Conservation (phyloP, 1,284 basidiomycete genomes). For the Cutaneotrichosporon sp. region DNA sequence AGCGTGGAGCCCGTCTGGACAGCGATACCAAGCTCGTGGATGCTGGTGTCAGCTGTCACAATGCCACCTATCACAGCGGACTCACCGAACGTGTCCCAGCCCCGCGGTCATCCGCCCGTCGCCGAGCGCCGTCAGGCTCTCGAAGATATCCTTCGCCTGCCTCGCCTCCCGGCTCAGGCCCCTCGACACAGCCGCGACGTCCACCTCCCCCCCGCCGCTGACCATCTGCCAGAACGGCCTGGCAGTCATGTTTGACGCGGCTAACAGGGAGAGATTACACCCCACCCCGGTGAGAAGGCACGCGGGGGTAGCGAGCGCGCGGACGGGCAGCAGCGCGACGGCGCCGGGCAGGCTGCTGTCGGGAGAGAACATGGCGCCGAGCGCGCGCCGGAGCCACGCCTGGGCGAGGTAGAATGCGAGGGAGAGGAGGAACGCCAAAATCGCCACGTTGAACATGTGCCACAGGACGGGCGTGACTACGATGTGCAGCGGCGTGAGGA, state of each 20-base stretch:
- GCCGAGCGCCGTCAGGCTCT: slow-evolving; percentile 40
- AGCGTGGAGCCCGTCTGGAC: slow-evolving; percentile 40
- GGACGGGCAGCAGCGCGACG: slow-evolving; percentile 24
- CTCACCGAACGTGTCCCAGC: slow-evolving; percentile 44
- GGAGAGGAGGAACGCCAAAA: slow-evolving; percentile 20
- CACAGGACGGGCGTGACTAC: slow-evolving; percentile 27
- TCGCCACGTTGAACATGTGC: slow-evolving; percentile 31
- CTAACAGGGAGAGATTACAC: slow-evolving; percentile 31
- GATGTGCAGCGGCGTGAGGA: slow-evolving; percentile 27
- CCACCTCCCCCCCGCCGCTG: slow-evolving; percentile 16
- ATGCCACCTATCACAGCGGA: background rate
- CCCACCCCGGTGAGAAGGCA: slow-evolving; percentile 34
- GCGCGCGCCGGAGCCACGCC: slow-evolving; percentile 9
- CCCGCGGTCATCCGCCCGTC: slow-evolving; percentile 38
- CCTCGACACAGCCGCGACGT: slow-evolving; percentile 39
- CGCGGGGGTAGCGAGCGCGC: slow-evolving; percentile 37
- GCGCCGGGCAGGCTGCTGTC: background rate
- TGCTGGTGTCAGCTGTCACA: slow-evolving; percentile 30
- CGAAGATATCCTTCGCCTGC: slow-evolving; percentile 45
- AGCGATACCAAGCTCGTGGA: slow-evolving; percentile 46
- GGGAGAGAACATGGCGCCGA: slow-evolving; percentile 14
- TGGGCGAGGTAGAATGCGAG: slow-evolving; percentile 17
- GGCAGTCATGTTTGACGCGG: slow-evolving; percentile 18
- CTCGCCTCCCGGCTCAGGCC: slow-evolving; percentile 38
- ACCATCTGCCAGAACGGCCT: slow-evolving; percentile 32